phyloP scores from a whole-genome alignment of 1,284 basidiomycete genomes.

The Melampsora americana region DNA sequence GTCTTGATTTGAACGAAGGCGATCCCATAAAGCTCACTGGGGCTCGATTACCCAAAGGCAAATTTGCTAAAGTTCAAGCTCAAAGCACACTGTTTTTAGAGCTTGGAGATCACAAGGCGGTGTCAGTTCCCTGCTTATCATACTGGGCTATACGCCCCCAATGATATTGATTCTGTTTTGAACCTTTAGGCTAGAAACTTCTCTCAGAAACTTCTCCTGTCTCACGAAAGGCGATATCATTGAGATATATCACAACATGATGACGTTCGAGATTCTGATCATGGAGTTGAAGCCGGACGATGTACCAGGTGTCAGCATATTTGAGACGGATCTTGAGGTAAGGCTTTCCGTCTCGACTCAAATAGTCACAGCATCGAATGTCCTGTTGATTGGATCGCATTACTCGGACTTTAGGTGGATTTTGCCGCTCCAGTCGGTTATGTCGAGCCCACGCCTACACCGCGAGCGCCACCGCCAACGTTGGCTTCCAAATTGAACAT shows the following conservation, averaged over 20 bases:
- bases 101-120: conserved; percentile 83
- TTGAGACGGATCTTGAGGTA: conserved; percentile 94
- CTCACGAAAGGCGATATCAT: conserved; percentile 57
- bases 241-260: conserved; percentile 61
- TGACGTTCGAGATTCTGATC: conserved; percentile 89
- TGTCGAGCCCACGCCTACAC: conserved; percentile 83
- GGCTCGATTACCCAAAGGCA: conserved; percentile 82
- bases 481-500: conserved; percentile 98
- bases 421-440: conserved; percentile 64
- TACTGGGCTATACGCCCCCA: neutral
- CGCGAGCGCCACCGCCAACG: conserved; percentile 74
- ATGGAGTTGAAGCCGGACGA: conserved; percentile 84
- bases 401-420: conserved; percentile 56
- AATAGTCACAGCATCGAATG: conserved; percentile 67
- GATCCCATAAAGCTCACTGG: conserved; percentile 91
- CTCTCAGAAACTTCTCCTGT: conserved; percentile 83
- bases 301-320: conserved; percentile 79
- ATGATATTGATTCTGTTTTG: neutral
- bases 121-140: conserved; percentile 63
- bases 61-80: conserved; percentile 93
- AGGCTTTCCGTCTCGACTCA: conserved; percentile 26
- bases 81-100: conserved; percentile 94
- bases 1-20: conserved; percentile 83
- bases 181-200: conserved; percentile 75
- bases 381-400: conserved; percentile 56